Evolutionary conservation across 2,329 filamentous ascomycete genomes (phyloP), one percentile per base, ranked within the genome.

Genomic region (Hymenoscyphus infarciens): DNA sequence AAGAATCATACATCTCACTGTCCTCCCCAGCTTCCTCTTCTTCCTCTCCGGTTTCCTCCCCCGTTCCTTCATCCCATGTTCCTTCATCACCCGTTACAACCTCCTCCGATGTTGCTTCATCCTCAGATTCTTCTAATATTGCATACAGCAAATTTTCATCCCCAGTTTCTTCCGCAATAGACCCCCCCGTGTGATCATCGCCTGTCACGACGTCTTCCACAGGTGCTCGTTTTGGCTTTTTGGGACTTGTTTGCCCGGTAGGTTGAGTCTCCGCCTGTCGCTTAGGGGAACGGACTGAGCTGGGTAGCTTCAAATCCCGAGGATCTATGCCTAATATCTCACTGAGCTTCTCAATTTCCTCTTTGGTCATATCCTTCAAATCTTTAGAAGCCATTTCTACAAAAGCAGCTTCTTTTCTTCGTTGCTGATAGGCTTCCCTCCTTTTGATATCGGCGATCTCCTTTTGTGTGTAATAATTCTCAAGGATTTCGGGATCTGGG

Each of bases 381-480:
- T 22, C 10, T n/a, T 49, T 49, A 22, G 8, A 6, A 22, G n/a
- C n/a, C 16, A 16, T 19, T 19, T 22, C 10, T 7, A 4, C 42
- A 8, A 49, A 22, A 11, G 19, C 6, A 22, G 42, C 42, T 22
- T 22, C 5, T 25, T 8, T n/a, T 49, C 19, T 22, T 49, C 19
- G n/a, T 7, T 49, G 42, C 1, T 22, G n/a, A 22, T 49, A 49
- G 16, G 19, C 61, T 19, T 66, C 39, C 4, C 42, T 39, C 5
- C 19, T 29, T 15, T 60, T 59, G 7, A 66, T 60, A 8, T 38
- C 33, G 16, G 25, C 38, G 29, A 70, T 65, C 45, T 69, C 67
- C 16, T 49, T 57, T 56, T 61, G 62, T 16, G 62, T 64, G 56
- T 67, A 60, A 25, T 68, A 70, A 55, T 66, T 62, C 15, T 69